Percentiles rank a stretch among this genome's conserved stretches.
These are phyloP conservation scores for Westerdykella sp. DNA, from an alignment of 2,329 filamentous ascomycete species.

Conservation along the genomic window DNA sequence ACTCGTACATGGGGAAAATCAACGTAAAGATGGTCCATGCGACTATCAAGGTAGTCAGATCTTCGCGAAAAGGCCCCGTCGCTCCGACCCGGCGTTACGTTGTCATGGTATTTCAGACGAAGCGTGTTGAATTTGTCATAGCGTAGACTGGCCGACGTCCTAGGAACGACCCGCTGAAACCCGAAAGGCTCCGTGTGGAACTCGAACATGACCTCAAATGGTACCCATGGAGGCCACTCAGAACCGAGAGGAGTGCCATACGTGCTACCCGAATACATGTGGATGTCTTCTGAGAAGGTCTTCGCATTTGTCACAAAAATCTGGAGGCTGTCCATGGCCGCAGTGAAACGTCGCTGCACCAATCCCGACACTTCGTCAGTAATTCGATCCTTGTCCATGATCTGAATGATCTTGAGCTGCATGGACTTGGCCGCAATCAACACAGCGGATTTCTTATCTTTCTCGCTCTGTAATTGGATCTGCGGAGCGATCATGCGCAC, in stretches of 20 bases:
- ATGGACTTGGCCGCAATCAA: conserved; percentile 96
- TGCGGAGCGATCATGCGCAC: conserved; percentile 93
- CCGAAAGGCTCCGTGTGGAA: conserved; percentile 90
- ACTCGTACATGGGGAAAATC: conserved; percentile 91
- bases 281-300: conserved; percentile 77
- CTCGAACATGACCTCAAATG: conserved; percentile 97
- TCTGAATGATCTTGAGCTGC: conserved; percentile 94
- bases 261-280: conserved; percentile 88
- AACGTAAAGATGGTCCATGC: conserved; percentile 95
- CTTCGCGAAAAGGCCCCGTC: conserved; percentile 40
- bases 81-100: conserved; percentile 59
- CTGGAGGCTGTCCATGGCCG: conserved; percentile 95
- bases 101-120: conserved; percentile 93
- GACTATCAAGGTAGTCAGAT: conserved; percentile 58
- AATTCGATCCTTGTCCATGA: conserved; percentile 93
- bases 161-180: conserved; percentile 95
- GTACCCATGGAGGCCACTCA: conserved; percentile 96
- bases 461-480: conserved; percentile 96
- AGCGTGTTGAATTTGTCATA: conserved; percentile 99
- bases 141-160: conserved; percentile 86
- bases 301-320: conserved; percentile 97
- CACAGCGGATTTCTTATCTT: conserved; percentile 94
- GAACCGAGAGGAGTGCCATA: conserved; percentile 82
- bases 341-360: conserved; percentile 86
- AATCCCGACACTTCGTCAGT: conserved; percentile 90